Conservation (phyloP, 148 eudicot genomes). For the Silene conica region DNA sequence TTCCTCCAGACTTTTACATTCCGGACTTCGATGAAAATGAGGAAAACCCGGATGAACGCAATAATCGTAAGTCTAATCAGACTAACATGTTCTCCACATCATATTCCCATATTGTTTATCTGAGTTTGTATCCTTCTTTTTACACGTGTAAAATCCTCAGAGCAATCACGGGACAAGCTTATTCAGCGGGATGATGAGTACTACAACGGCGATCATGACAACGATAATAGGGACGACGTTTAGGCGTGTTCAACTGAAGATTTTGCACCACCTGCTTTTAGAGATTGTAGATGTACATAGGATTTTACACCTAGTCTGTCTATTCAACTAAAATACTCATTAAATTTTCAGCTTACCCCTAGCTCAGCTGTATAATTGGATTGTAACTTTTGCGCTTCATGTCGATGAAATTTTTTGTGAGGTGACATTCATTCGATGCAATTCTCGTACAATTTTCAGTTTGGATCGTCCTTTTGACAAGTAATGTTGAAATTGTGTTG, state of each 20-base stretch:
- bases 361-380: not conserved
- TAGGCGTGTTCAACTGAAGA: conserved; percentile 17
- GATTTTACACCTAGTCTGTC: not conserved
- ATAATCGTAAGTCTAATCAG: conserved; percentile 53
- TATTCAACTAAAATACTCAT: not conserved
- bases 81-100: not conserved
- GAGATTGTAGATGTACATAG: conserved; percentile 14
- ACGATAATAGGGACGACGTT: conserved; percentile 58
- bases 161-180: conserved; percentile 71
- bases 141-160: conserved; percentile 28
- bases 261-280: conserved; percentile 6
- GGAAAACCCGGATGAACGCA: conserved; percentile 83
- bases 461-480: too few species aligned
- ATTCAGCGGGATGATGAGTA: conserved; percentile 94
- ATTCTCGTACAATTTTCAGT: not conserved
- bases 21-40: conserved; percentile 95
- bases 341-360: not conserved
- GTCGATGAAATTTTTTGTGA: not conserved
- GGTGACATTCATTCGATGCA: not conserved
- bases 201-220: conserved; percentile 82
- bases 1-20: conserved; percentile 95
- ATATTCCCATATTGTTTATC: not conserved
- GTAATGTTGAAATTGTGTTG: too few species aligned
- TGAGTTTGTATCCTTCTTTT: not conserved
- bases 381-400: not conserved